Evolutionary conservation across 2,329 filamentous ascomycete genomes (phyloP).

Genomic region (Zalaria obscura): DNA sequence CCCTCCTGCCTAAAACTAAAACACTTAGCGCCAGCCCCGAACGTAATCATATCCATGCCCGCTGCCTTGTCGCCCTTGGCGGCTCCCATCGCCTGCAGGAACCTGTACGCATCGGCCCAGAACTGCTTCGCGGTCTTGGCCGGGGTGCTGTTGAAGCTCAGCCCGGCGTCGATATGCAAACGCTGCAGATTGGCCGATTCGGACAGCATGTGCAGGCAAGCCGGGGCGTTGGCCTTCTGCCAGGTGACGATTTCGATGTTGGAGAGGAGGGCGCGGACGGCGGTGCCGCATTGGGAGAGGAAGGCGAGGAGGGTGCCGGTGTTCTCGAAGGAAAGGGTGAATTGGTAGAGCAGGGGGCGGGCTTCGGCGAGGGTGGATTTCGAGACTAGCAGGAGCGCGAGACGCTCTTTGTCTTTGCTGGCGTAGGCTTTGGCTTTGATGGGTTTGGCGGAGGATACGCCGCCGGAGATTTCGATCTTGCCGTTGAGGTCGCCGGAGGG

Average conservation of each 20-base stretch:
- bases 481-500: slow-evolving; percentile 10
- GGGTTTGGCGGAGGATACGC: slow-evolving; percentile 10
- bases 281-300: slow-evolving; percentile 12
- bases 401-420: slow-evolving; percentile 15
- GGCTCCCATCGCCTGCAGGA: slow-evolving; percentile 12
- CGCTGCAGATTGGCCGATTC: slow-evolving; percentile 14
- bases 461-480: slow-evolving; percentile 15
- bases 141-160: slow-evolving; percentile 14
- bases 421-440: slow-evolving; percentile 15
- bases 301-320: slow-evolving; percentile 18
- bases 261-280: slow-evolving; percentile 10
- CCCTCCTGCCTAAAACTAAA: slow-evolving; percentile 15
- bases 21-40: slow-evolving; percentile 11
- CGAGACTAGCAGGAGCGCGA: slow-evolving; percentile 17
- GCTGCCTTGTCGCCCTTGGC: slow-evolving; percentile 12
- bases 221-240: slow-evolving; percentile 15
- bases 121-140: slow-evolving; percentile 20
- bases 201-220: slow-evolving; percentile 17
- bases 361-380: slow-evolving; percentile 19
- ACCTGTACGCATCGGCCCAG: slow-evolving; percentile 18
- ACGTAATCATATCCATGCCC: slow-evolving; percentile 15
- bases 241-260: slow-evolving; percentile 15
- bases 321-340: slow-evolving; percentile 17
- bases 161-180: slow-evolving; percentile 15
- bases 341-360: slow-evolving; percentile 16